Evolutionary conservation across 2,329 filamentous ascomycete genomes (phyloP), one percentile per base, ranked within the genome.

Genomic region (Hortaea werneckii): DNA sequence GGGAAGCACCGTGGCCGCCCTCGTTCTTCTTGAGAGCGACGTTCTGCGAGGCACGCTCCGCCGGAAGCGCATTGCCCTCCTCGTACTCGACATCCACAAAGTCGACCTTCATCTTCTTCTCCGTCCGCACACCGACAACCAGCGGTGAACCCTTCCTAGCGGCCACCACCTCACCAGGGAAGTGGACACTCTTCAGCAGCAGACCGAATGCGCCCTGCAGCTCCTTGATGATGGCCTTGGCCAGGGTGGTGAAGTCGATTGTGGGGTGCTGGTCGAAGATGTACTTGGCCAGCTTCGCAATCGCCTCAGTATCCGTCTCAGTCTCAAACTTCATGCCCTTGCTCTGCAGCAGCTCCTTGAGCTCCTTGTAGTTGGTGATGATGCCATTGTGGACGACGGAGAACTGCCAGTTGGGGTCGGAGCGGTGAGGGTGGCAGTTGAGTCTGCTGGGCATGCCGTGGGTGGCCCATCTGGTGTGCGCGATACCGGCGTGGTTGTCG

Each of bases 321-420:
- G 92, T 98, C 82, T 98, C 92, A 67, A 98, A 98, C 65, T 83
- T 85, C 82, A 95, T 94, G 65, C 92, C 92, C 79, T 96, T 98
- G 76, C 78, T 78, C 72, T 84, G 79, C 58, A 98, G 79, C 54
- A 98, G 82, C 52, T 85, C 87, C 81, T 90, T 95, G 62, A 98
- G 76, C 74, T 98, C 92, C 79, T 98, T 98, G 81, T 98, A 98
- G 80, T 98, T 98, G 75, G 92, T 98, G 72, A 98, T 98, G 78
- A 98, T 98, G 65, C 92, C 92, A 73, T 98, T 98, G 83, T 98
- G 92, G 51, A 96, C 92, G 60, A 98, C 83, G 56, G 87, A 79
- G 70, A 98, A 98, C 73, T 98, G 85, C 88, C 90, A 98, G 62
- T 74, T 86, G 60, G 84, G 80, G 69, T 98, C 92, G 55, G 90